These are phyloP conservation scores for Botrytis galanthina DNA, from an alignment of 2,329 filamentous ascomycete species.

Conservation along the genomic window DNA sequence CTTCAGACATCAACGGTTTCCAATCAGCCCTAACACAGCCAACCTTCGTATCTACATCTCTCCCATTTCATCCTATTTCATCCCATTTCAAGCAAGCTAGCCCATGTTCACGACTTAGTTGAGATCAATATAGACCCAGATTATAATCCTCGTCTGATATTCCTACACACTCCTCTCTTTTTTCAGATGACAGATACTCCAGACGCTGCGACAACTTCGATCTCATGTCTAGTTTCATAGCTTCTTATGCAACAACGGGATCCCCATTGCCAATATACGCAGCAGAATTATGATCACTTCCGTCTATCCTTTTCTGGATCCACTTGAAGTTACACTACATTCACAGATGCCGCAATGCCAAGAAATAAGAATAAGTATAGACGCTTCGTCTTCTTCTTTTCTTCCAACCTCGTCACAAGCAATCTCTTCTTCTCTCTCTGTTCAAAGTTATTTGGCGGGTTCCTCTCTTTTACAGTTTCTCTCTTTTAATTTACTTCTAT, in stretches of 20 bases:
- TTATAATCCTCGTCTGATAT: constrained; percentile 26
- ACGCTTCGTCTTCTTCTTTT: constrained; percentile 26
- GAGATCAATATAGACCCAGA: constrained; percentile 23
- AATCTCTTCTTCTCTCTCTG: constrained; percentile 25
- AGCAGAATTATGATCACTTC: constrained; percentile 26
- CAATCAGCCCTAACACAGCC: constrained; percentile 24
- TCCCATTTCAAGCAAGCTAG: constrained; percentile 21
- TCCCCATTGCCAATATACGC: constrained; percentile 33
- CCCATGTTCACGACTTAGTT: not conserved
- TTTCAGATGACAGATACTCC: constrained; percentile 30
- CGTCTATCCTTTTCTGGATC: constrained; percentile 22
- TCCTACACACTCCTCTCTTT: constrained; percentile 20
- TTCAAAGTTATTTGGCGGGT: constrained; percentile 30
- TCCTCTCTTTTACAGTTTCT: constrained; percentile 35
- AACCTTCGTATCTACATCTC: constrained; percentile 12
- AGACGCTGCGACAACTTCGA: constrained; percentile 31
- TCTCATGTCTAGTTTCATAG: constrained; percentile 37
- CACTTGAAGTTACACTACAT: constrained; percentile 15
- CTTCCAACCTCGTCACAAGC: constrained; percentile 30
- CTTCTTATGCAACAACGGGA: constrained; percentile 35
- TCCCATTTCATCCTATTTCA: constrained; percentile 18
- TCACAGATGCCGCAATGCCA: constrained; percentile 31
- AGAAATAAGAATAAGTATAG: constrained; percentile 37
- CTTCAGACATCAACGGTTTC: constrained; percentile 32
- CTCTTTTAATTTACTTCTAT: constrained; percentile 30